phyloP scores from a whole-genome alignment of 2,329 filamentous ascomycete genomes.

The Colletotrichum phormii region DNA sequence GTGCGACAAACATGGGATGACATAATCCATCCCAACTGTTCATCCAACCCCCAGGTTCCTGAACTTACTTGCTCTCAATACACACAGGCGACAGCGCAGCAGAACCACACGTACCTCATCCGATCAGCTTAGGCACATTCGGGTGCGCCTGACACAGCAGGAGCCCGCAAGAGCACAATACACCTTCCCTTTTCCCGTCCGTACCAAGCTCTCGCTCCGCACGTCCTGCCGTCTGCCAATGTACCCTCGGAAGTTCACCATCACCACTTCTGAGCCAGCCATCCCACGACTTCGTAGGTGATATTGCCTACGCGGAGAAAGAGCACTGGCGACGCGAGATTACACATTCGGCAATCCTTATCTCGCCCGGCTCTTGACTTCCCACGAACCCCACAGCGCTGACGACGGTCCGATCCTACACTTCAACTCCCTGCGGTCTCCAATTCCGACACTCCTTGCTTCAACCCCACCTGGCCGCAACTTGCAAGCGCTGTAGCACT shows the following conservation, averaged over 20 bases:
- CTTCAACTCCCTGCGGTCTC: neutral
- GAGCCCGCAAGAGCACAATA: neutral
- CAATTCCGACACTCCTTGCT: neutral
- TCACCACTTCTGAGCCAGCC: neutral
- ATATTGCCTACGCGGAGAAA: neutral
- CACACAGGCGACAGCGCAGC: neutral
- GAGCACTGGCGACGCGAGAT: neutral
- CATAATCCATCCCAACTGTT: constrained; percentile 61
- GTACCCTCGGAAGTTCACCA: neutral
- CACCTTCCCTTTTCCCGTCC: neutral
- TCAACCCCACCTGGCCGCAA: neutral
- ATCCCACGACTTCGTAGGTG: neutral
- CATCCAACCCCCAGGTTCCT: constrained; percentile 67
- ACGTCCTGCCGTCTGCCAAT: neutral
- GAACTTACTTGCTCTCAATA: constrained; percentile 40
- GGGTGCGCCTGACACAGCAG: neutral
- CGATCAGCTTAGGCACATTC: neutral
- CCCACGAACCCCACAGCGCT: neutral
- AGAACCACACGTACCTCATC: neutral
- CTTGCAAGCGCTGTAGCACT: neutral
- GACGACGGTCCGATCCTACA: neutral
- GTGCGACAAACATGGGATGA: neutral
- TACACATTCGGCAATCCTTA: neutral
- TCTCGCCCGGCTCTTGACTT: neutral
- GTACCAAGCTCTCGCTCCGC: neutral